Percentiles rank a stretch among this genome's conserved stretches.
Evolutionary conservation across 768 basidiomycete species (phyloP).

Genomic region (Gymnopilus junonius): DNA sequence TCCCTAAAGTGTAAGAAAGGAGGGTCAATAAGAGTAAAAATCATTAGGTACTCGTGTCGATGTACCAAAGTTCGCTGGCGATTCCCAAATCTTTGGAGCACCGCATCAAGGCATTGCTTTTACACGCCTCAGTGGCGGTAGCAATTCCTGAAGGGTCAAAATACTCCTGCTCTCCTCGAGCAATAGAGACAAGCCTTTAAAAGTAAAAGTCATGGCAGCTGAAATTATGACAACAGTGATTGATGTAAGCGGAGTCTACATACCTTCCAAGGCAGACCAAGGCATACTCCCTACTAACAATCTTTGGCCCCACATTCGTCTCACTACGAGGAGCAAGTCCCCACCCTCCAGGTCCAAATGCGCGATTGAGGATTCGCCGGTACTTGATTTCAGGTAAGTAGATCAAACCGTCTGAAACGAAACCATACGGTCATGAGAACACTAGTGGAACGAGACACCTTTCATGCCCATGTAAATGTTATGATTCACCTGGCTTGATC

Average conservation of each 20-base stretch:
- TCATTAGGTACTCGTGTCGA: neutral
- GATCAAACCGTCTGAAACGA: slow-evolving; percentile 76
- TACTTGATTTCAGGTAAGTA: slow-evolving; percentile 99
- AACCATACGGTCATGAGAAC: neutral
- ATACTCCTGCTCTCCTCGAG: slow-evolving; percentile 96
- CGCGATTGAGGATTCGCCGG: slow-evolving; percentile 86
- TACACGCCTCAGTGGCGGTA: slow-evolving; percentile 93
- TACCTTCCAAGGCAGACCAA: slow-evolving; percentile 92
- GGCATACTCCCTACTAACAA: slow-evolving; percentile 94
- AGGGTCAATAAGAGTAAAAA: too few relatives aligned
- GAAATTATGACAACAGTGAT: neutral
- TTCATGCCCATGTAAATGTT: neutral
- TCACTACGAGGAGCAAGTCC: slow-evolving; percentile 93
- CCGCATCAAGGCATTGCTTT: slow-evolving; percentile 96
- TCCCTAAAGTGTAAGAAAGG: slow-evolving; percentile 69
- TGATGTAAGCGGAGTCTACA: too few relatives aligned
- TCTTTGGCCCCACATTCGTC: slow-evolving; percentile 84
- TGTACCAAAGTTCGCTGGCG: slow-evolving; percentile 92
- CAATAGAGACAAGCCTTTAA: slow-evolving; percentile 81
- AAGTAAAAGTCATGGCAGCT: neutral
- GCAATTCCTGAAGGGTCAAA: slow-evolving; percentile 91
- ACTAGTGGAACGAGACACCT: neutral
- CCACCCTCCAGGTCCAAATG: slow-evolving; percentile 97
- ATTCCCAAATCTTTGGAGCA: slow-evolving; percentile 97
- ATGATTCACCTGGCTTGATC: slow-evolving; percentile 83